Percentiles rank a stretch among this genome's conserved stretches.
Conservation (phyloP, 2,329 filamentous ascomycete genomes). For the Botryotinia calthae region DNA sequence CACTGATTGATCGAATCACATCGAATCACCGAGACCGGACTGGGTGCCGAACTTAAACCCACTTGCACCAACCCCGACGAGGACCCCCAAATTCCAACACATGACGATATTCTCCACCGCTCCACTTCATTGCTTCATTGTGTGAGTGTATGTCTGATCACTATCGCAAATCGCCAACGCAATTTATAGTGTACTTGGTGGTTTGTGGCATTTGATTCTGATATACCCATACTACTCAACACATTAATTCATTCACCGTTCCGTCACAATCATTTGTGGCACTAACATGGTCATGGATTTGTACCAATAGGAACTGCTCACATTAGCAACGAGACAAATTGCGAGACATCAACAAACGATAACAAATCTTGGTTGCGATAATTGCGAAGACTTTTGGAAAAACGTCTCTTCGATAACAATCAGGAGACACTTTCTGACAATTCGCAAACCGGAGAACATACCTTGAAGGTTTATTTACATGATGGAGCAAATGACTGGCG, state of each 20-base stretch:
- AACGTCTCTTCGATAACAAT: not conserved
- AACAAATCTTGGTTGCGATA: slow-evolving; percentile 11
- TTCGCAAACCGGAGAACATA: not conserved
- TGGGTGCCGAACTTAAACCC: slow-evolving; percentile 6
- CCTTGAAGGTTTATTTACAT: slow-evolving; percentile 8
- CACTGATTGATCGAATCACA: not conserved
- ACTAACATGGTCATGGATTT: slow-evolving; percentile 18
- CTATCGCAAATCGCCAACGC: not conserved
- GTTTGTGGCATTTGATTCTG: slow-evolving; percentile 1
- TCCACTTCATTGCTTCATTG: slow-evolving; percentile 8
- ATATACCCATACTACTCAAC: not conserved
- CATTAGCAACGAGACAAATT: slow-evolving; percentile 19
- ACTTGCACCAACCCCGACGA: not conserved
- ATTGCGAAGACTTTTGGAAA: not conserved
- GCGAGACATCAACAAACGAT: slow-evolving; percentile 1
- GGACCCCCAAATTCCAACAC: not conserved
- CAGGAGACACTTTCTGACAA: not conserved
- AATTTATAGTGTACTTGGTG: not conserved
- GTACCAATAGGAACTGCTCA: slow-evolving; percentile 18
- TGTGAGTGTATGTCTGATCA: not conserved
- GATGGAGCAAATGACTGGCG: slow-evolving; percentile 39
- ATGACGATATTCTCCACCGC: slow-evolving; percentile 13
- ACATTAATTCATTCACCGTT: not conserved
- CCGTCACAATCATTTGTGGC: slow-evolving; percentile 19
- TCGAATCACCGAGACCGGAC: not conserved